phyloP scores from a whole-genome alignment of 73 alveolate genomes.

The Paramecium tetraurelia region DNA sequence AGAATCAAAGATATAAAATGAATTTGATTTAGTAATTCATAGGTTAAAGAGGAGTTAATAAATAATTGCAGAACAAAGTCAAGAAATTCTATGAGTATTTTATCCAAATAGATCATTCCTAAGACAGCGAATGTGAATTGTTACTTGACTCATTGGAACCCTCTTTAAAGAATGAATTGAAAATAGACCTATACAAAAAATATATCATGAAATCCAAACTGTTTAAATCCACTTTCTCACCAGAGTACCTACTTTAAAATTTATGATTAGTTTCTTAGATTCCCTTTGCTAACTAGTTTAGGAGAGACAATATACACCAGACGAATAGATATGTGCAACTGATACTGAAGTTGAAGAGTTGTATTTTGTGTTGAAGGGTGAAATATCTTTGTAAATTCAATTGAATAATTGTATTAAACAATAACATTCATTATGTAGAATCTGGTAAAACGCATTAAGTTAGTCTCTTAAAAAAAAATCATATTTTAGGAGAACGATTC shows the following conservation, averaged over 20 bases:
- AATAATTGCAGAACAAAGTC: constrained; percentile 1
- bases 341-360: background rate
- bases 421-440: background rate
- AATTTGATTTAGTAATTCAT: constrained; percentile 11
- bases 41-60: constrained; percentile 25
- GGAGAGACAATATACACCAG: constrained; percentile 37
- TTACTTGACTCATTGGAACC: constrained; percentile 24
- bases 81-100: constrained; percentile 52
- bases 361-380: constrained; percentile 53
- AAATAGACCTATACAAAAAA: constrained; percentile 25
- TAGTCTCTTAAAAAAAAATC: constrained; percentile 21
- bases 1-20: constrained; percentile 31
- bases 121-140: constrained; percentile 23
- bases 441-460: background rate
- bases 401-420: background rate
- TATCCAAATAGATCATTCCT: constrained; percentile 39
- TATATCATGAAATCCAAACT: background rate
- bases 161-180: constrained; percentile 39
- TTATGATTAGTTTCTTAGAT: background rate
- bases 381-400: background rate
- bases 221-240: constrained; percentile 42
- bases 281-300: background rate
- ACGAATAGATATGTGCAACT: constrained; percentile 12
- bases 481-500: constrained; percentile 30
- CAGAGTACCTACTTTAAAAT: background rate